Conservation (phyloP, 352 stramenopile genomes). For the Phytophthora aleatoria region DNA sequence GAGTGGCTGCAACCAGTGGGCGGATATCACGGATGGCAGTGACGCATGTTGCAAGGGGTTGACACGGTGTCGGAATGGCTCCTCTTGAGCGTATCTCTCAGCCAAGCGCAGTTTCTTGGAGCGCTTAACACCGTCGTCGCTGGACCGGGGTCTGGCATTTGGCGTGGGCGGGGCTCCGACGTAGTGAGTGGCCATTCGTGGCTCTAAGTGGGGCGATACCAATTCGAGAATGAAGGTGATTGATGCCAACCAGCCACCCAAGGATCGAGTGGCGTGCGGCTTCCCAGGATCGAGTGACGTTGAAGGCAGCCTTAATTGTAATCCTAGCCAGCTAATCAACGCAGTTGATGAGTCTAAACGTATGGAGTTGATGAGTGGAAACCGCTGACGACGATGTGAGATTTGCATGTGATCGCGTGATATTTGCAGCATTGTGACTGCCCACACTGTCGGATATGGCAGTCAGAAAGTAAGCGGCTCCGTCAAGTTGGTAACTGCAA, state of each 20-base stretch:
- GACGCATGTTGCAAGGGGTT: constrained; percentile 48
- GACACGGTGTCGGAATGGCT: constrained; percentile 20
- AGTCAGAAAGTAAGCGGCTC: no score
- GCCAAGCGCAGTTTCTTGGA: constrained; percentile 17
- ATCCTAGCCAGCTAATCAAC: background rate
- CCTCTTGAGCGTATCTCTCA: constrained; percentile 21
- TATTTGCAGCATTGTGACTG: no score
- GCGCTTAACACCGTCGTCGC: constrained; percentile 2
- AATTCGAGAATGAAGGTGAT: constrained; percentile 25
- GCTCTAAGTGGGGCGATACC: background rate
- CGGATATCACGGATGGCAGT: constrained; percentile 28
- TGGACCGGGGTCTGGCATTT: background rate
- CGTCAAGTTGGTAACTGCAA: no score
- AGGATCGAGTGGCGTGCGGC: background rate
- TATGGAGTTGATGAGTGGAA: background rate
- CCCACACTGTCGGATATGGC: no score
- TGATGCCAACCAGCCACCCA: constrained; percentile 6
- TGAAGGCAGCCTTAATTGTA: constrained; percentile 6
- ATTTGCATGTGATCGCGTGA: no score
- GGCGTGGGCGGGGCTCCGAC: constrained; percentile 15
- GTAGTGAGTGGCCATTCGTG: constrained; percentile 25
- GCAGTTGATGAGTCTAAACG: background rate
- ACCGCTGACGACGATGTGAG: background rate
- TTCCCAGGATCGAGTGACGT: constrained; percentile 8
- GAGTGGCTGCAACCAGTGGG: constrained; percentile 40